These are phyloP conservation scores for Fistulinella prunicolor DNA, from an alignment of 768 basidiomycete species.

Conservation along the genomic window DNA sequence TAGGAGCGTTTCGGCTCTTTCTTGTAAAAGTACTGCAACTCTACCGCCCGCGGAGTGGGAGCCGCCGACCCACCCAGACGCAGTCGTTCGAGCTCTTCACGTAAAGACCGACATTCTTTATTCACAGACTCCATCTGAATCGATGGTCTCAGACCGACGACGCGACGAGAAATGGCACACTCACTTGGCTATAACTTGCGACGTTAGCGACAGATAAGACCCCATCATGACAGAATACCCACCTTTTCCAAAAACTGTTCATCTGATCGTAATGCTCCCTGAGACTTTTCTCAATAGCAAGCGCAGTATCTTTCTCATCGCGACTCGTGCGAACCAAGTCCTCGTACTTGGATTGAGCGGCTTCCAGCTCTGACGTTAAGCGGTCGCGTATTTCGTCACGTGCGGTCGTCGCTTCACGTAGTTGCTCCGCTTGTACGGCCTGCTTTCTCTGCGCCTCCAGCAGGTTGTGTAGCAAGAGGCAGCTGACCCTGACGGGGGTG, in stretches of 20 bases:
- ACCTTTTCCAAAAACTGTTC: conserved; percentile 40
- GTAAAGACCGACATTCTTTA: conserved; percentile 27
- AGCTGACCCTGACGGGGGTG: conserved; percentile 47
- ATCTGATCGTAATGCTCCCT: conserved; percentile 50
- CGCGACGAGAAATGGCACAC: conserved; percentile 16
- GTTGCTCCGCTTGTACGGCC: conserved; percentile 33
- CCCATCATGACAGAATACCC: conserved; percentile 15
- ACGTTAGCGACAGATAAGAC: conserved; percentile 18
- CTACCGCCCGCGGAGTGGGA: conserved; percentile 16
- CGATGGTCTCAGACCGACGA: conserved; percentile 7
- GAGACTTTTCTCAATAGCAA: conserved; percentile 51
- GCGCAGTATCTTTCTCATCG: conserved; percentile 51
- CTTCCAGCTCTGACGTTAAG: conserved; percentile 34
- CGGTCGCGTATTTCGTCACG: conserved; percentile 32
- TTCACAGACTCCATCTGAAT: conserved; percentile 22
- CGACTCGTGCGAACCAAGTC: conserved; percentile 39
- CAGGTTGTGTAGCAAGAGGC: conserved; percentile 48
- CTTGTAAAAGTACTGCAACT: conserved; percentile 23
- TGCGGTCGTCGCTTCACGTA: conserved; percentile 30
- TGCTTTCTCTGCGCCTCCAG: conserved; percentile 46
- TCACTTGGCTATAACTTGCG: conserved; percentile 32
- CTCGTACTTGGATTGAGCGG: conserved; percentile 39
- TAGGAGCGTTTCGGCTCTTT: conserved; percentile 21
- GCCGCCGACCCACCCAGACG: conserved; percentile 14
- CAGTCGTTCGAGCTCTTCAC: conserved; percentile 25